Evolutionary conservation across 2,329 filamentous ascomycete species (phyloP).

Genomic region (Fusarium scirpi): DNA sequence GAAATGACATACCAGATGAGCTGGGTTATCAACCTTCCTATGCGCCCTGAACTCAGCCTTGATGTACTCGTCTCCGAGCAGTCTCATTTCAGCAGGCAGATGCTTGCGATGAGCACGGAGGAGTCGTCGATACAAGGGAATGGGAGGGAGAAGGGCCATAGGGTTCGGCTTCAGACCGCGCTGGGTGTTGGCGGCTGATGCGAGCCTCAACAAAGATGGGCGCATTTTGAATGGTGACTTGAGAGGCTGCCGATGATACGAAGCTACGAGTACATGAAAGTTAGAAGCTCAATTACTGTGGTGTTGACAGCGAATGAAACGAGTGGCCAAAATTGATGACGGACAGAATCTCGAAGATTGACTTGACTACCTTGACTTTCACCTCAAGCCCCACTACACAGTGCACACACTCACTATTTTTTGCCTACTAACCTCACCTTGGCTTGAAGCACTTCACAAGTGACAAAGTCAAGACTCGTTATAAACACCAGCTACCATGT

Average conservation of each 20-base stretch:
- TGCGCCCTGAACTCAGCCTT: conserved; percentile 93
- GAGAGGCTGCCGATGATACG: not conserved
- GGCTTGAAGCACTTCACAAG: not conserved
- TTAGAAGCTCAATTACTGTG: not conserved
- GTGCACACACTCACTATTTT: conserved; percentile 45
- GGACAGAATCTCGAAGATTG: conserved; percentile 33
- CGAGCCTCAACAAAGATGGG: conserved; percentile 48
- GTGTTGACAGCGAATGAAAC: not conserved
- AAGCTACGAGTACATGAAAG: not conserved
- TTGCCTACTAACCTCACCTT: conserved; percentile 5
- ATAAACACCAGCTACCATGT: conserved; percentile 48
- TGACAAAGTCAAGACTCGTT: not conserved
- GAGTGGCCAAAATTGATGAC: conserved; percentile 14
- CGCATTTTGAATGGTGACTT: conserved; percentile 42
- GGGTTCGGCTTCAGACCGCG: conserved; percentile 54
- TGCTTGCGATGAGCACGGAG: conserved; percentile 87
- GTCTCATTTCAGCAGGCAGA: conserved; percentile 77
- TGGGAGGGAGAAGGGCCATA: conserved; percentile 83
- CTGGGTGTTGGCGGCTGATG: conserved; percentile 53
- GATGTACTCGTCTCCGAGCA: conserved; percentile 92
- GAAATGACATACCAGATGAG: conserved; percentile 78
- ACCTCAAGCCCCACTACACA: conserved; percentile 44
- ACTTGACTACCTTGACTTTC: not conserved
- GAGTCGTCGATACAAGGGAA: conserved; percentile 89
- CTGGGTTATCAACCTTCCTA: conserved; percentile 85